phyloP scores from a whole-genome alignment of 805 yeast genomes.

The Candida lessepsii region DNA sequence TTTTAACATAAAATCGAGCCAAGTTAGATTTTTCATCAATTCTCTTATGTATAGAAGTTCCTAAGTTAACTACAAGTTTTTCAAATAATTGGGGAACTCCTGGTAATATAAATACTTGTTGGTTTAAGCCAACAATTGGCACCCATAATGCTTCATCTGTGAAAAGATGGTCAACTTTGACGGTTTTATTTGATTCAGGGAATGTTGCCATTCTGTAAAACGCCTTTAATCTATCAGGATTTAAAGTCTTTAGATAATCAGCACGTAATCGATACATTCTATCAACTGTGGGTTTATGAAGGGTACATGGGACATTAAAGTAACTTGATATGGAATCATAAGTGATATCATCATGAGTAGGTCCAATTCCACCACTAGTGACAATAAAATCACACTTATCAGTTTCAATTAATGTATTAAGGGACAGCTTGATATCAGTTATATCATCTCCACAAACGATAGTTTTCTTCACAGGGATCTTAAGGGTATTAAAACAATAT shows the following conservation, averaged over 20 bases:
- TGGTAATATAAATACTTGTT: slow-evolving; percentile 70
- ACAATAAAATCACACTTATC: slow-evolving; percentile 63
- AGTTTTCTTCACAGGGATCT: slow-evolving; percentile 64
- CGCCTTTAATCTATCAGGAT: slow-evolving; percentile 51
- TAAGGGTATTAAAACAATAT: slow-evolving; percentile 59
- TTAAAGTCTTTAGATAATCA: slow-evolving; percentile 29
- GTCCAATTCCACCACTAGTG: slow-evolving; percentile 77
- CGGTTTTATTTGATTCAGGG: slow-evolving; percentile 39
- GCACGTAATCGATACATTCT: slow-evolving; percentile 56
- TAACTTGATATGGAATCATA: slow-evolving; percentile 73
- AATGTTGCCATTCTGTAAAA: slow-evolving; percentile 78
- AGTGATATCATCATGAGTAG: slow-evolving; percentile 89
- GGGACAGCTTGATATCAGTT: slow-evolving; percentile 56
- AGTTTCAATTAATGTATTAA: slow-evolving; percentile 42
- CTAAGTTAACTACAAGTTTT: slow-evolving; percentile 47
- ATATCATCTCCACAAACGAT: slow-evolving; percentile 77
- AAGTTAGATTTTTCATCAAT: slow-evolving; percentile 17
- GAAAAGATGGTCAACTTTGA: slow-evolving; percentile 41
- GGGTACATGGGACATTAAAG: slow-evolving; percentile 46
- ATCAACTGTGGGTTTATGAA: slow-evolving; percentile 57
- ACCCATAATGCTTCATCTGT: slow-evolving; percentile 67
- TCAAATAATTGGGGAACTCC: slow-evolving; percentile 80
- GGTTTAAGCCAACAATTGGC: slow-evolving; percentile 69
- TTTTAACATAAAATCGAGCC: slow-evolving; percentile 58
- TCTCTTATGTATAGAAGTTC: slow-evolving; percentile 31